Base-by-base conservation (phyloP, 768 basidiomycete genomes). In the Psilocybe tampanensis region DNA sequence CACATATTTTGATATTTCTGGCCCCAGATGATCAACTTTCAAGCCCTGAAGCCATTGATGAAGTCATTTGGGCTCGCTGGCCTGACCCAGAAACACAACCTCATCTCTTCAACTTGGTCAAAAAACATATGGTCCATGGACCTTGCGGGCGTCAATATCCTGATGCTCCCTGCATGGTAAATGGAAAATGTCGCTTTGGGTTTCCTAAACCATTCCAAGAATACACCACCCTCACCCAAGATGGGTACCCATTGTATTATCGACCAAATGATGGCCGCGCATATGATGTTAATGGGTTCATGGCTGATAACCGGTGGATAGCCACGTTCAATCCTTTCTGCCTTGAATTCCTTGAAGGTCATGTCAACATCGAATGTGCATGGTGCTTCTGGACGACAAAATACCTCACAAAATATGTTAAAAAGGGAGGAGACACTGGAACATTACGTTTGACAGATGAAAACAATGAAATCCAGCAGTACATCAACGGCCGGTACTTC, bases 1-100 rank as follows among this genome's bases (percentile, higher is more conserved):
- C 79, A 61, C 85, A 86, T 62, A 58, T 78, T 8, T 61, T 85
- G 1, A 66, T 85, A 42, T 77, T 80, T 56, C 63, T 85, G 1
- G 39, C 68, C 1, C 39, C 69, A 0, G 47, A 41, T 0, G 33
- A 65, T 54, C 78, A 77, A 54, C 63, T 83, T 1, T 23, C 26
- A 0, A 70, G 67, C 17, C 65, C 77, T 5, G 67, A 65, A 7
- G 68, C 72, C n/a, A 66, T 85, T 7, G 75, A 84, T 60, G 52
- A 62, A 17, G 44, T 70, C 21, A 75, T 84, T 32, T 74, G 58
- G 5, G 76, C 82, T 13, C 50, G 72, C 22, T 73, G 74, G 51
- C 83, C 83, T 17, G 73, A 83, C 64, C 71, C 69, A 4, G 66
- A 61, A 0, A 64, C 41, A 0, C 68, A 80, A 44, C 65, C 66